Evolutionary conservation across 1,284 basidiomycete genomes (phyloP), one percentile per base, ranked within the genome.

Genomic region (Cronartium quercuum): DNA sequence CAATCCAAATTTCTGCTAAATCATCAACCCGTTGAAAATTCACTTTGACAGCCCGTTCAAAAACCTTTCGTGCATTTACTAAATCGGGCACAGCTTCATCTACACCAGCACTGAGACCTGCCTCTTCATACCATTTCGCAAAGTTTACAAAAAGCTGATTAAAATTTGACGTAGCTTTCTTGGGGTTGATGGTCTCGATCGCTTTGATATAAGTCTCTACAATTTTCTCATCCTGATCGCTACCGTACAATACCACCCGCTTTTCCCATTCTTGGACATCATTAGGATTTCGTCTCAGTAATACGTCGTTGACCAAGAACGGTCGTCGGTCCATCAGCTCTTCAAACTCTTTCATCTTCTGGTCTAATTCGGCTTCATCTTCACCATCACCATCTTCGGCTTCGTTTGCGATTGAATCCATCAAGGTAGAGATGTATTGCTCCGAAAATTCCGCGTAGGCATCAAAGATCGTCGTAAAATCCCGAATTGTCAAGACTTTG

Each of bases 231-330:
- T 98, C 95, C 37, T 73, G 18, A 79, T 97, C 87, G 66, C 92
- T 89, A 13, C 91, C 95, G 86, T 89, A 94, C 55, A 98, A 83
- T 3, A 92, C 92, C n/a, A 98, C 88, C 10, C 94, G 86, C 83
- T 98, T 98, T 84, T 98, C 95, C 96, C 96, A 99, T 82, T 99
- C 96, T 79, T 96, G 94, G 0, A 98, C 95, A 79, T 99, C 96
- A 80, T 98, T 92, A 0, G 93, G 92, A 84, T 99, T 99, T 78
- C 96, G 85, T 74, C 96, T 85, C 35, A 98, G 83, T 38, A 98
- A 83, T 2, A 98, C 96, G 79, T 98, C 94, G 81, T 98, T 99
- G 69, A 97, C 89, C 76, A 98, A 85, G 86, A 98, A 98, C 2
- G 94, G 96, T 78, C 96, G 84, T 57, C 94, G 86, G 81, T 98